Evolutionary conservation across 73 alveolate species (phyloP), one percentile per base, ranked within the genome.

Genomic region (Tetrahymena borealis): DNA sequence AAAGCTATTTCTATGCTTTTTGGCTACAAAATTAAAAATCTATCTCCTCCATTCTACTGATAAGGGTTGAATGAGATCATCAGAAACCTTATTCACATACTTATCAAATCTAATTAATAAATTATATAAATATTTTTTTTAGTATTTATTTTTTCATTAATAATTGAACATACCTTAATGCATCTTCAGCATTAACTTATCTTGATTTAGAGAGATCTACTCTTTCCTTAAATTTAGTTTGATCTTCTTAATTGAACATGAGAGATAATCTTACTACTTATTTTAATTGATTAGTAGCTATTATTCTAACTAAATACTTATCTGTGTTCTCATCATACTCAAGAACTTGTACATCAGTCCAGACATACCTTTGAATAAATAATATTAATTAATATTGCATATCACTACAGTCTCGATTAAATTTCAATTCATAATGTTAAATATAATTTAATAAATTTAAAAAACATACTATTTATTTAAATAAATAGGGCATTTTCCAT

Each of bases 131-230:
- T 33, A 60, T 60, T 60, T n/a, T 15, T 60, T 60, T 60, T 24
- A 60, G 5, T 60, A 60, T 24, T 24, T 6, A 24, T 16, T 6
- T 9, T 9, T 39, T 9, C 12, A 39, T 39, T 20, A 3, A 20
- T 24, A 0, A 24, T 5, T 24, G 28, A 2, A 20, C 7, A 60
- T 40, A 93, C 91, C 95, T 39, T 24, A 85, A 32, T 40, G 90
- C 95, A 40, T 93, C 95, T 32, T 93, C 95, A 7, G 95, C 95
- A 93, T 93, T 93, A 15, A 35, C 91, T 85, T 93, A 41, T 90
- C 95, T 93, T n/a, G 90, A 90, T 16, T 93, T 93, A 15, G 93
- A 93, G 16, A 93, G 91, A 38, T 93, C 95, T 18, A 93, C 95
- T 93, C 95, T 93, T 90, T 93, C 43, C 78, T 93, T 92, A 41